phyloP scores from a whole-genome alignment of 2,329 filamentous ascomycete genomes.

The Aspergillus ustus region DNA sequence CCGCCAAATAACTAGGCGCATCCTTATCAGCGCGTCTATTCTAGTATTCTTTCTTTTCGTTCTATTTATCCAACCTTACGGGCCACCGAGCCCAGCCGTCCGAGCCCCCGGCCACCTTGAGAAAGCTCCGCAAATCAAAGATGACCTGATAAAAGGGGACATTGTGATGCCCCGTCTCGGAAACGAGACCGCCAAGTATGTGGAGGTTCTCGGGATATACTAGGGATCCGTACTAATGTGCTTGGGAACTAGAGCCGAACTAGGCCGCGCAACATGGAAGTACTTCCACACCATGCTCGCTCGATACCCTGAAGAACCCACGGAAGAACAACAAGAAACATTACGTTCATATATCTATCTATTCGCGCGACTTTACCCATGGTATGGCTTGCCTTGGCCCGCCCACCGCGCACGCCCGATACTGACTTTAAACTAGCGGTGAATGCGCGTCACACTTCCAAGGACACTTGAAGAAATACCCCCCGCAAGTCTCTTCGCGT shows the following conservation, averaged over 20 bases:
- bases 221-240: neutral
- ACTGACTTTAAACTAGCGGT: constrained; percentile 50
- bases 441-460: constrained; percentile 70
- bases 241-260: constrained; percentile 57
- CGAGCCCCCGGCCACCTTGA: constrained; percentile 48
- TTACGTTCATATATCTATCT: constrained; percentile 65
- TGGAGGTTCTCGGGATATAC: too few species aligned
- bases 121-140: constrained; percentile 34
- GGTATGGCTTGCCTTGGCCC: constrained; percentile 44
- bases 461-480: constrained; percentile 63
- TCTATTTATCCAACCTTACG: constrained; percentile 43
- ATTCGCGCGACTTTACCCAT: constrained; percentile 68
- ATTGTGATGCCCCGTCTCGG: constrained; percentile 53
- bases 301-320: constrained; percentile 67
- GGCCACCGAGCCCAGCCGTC: constrained; percentile 42
- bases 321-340: constrained; percentile 63
- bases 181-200: constrained; percentile 55
- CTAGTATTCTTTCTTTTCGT: constrained; percentile 43
- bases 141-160: constrained; percentile 47
- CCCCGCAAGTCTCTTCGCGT: constrained; percentile 66
- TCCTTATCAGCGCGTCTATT: constrained; percentile 39
- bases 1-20: constrained; percentile 39
- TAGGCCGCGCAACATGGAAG: constrained; percentile 69
- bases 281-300: constrained; percentile 70
- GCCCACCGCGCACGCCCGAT: neutral